These are phyloP conservation scores for Aspergillus coremiiformis DNA, from an alignment of 495 filamentous ascomycete species.

Conservation along the genomic window DNA sequence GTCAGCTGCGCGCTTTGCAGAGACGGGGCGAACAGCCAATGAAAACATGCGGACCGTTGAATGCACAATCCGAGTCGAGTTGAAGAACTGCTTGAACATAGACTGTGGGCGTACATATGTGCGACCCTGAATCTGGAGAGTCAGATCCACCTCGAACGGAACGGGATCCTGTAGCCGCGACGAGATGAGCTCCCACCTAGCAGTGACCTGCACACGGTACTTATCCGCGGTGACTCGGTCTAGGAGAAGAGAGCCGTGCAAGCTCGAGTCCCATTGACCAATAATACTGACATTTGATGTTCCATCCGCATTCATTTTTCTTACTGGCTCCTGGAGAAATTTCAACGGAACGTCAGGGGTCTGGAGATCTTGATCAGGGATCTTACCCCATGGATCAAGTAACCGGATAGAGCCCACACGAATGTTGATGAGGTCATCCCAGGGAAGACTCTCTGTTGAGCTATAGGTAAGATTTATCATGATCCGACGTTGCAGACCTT, in stretches of 20 bases:
- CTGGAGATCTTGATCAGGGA: conserved; percentile 65
- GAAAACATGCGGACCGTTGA: conserved; percentile 81
- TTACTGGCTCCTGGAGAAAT: conserved; percentile 62
- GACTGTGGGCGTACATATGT: conserved; percentile 76
- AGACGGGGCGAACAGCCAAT: conserved; percentile 73
- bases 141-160: conserved; percentile 71
- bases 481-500: conserved; percentile 86
- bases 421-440: conserved; percentile 69
- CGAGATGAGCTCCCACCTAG: conserved; percentile 76
- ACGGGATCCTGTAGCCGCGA: conserved; percentile 74
- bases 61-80: conserved; percentile 75
- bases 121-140: conserved; percentile 75
- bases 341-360: conserved; percentile 69
- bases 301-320: conserved; percentile 79
- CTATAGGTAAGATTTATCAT: conserved; percentile 80
- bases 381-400: conserved; percentile 76
- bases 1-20: conserved; percentile 84
- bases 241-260: conserved; percentile 82
- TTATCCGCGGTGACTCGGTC: conserved; percentile 85
- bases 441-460: conserved; percentile 78
- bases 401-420: conserved; percentile 74
- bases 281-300: conserved; percentile 79
- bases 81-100: conserved; percentile 83
- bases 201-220: conserved; percentile 79
- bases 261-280: conserved; percentile 93